These are phyloP conservation scores for Fusarium devonianum DNA, from an alignment of 2,329 filamentous ascomycete species.

Conservation along the genomic window DNA sequence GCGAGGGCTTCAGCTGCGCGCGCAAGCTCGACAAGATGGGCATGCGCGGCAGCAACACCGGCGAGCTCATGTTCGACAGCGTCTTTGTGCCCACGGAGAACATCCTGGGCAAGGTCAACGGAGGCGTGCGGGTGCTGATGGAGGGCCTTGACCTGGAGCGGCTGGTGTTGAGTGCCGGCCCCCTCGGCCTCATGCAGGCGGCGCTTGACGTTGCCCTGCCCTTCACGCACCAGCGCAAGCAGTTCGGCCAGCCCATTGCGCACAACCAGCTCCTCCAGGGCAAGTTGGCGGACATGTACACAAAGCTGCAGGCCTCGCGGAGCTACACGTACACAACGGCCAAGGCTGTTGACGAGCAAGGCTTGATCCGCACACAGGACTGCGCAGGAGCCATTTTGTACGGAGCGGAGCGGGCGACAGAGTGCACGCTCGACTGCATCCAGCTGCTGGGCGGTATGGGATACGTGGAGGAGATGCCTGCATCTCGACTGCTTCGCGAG, in stretches of 20 bases:
- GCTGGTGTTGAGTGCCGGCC: conserved; percentile 88
- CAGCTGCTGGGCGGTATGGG: conserved; percentile 95
- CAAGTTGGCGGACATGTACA: conserved; percentile 97
- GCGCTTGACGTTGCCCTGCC: conserved; percentile 85
- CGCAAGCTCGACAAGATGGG: conserved; percentile 97
- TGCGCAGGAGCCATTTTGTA: conserved; percentile 95
- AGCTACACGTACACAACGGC: conserved; percentile 90
- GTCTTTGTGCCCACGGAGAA: conserved; percentile 89
- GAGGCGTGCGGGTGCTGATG: conserved; percentile 91
- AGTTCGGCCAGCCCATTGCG: conserved; percentile 86
- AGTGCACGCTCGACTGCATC: conserved; percentile 85
- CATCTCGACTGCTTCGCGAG: conserved; percentile 81
- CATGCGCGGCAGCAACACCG: conserved; percentile 96
- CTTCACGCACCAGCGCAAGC: conserved; percentile 86
- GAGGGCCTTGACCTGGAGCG: conserved; percentile 94
- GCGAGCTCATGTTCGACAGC: conserved; percentile 88
- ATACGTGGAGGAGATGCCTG: conserved; percentile 94
- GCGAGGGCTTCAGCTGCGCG: conserved; percentile 82
- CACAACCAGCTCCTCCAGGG: conserved; percentile 94
- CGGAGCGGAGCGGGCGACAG: conserved; percentile 87
- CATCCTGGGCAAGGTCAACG: conserved; percentile 79
- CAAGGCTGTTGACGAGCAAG: conserved; percentile 77
- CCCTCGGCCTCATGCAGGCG: conserved; percentile 93
- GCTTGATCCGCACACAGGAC: conserved; percentile 81
- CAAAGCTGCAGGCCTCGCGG: conserved; percentile 82